A percentile compares a stretch with the other conserved stretches of the same genome.
These are phyloP conservation scores for Saccharomyces paradoxus DNA, from an alignment of 805 yeast species.

Conservation along the genomic window DNA sequence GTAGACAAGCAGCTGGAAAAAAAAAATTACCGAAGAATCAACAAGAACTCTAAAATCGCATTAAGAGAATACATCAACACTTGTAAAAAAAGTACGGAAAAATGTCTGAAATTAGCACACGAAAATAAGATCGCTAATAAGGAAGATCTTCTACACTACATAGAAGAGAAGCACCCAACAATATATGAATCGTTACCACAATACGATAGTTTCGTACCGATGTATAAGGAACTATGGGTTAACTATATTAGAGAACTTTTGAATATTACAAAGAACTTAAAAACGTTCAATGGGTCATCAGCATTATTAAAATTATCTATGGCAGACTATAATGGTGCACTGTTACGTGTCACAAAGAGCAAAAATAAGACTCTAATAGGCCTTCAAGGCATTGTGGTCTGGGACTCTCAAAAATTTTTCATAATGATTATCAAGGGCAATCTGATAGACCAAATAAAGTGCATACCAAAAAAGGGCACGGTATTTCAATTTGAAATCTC, in stretches of 20 bases:
- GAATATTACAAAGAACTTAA: constrained; percentile 24
- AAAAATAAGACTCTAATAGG: constrained; percentile 53
- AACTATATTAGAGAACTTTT: constrained; percentile 54
- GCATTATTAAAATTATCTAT: constrained; percentile 54
- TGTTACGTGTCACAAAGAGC: constrained; percentile 49
- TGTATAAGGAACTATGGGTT: constrained; percentile 63
- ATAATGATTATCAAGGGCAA: constrained; percentile 38
- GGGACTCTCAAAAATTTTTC: constrained; percentile 75
- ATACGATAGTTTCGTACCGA: constrained; percentile 44
- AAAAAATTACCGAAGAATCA: constrained; percentile 19
- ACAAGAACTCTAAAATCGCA: constrained; percentile 27
- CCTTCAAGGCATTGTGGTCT: constrained; percentile 62
- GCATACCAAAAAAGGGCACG: constrained; percentile 61
- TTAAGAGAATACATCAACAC: constrained; percentile 22
- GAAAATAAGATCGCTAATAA: constrained; percentile 12
- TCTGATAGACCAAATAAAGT: constrained; percentile 54
- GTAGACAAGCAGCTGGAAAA: constrained; percentile 8
- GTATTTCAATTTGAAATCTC: constrained; percentile 49
- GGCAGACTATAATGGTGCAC: constrained; percentile 80
- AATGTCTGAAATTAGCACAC: constrained; percentile 24
- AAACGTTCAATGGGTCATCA: constrained; percentile 18
- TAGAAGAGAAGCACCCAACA: constrained; percentile 14
- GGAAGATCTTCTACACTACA: constrained; percentile 16
- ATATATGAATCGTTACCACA: constrained; percentile 25
- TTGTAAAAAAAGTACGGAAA: constrained; percentile 16